Base-by-base conservation (phyloP, 1,139 yeast species). In the Geotrichum citri-aurantii region DNA sequence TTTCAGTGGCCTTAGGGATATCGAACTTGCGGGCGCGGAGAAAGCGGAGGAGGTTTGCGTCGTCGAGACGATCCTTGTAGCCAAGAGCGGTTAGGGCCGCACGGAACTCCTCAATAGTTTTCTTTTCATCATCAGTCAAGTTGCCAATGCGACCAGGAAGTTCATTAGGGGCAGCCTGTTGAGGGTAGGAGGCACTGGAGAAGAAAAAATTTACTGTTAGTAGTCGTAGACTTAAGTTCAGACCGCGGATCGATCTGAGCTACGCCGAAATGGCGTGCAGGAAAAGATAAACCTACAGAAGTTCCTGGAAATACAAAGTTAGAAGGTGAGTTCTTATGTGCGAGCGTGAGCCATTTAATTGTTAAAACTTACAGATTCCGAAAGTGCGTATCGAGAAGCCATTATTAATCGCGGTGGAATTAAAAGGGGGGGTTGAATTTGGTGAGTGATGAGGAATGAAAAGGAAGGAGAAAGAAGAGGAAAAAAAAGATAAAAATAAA, bases 21-120 rank as follows among this genome's bases (percentile, higher is more conserved):
- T 91, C 97, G 69, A 93, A 93, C 79, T 91, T 92, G 74, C 99
- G 85, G 21, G 99, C 99, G 71, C 99, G 84, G 66, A 95, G 79
- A 76, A 93, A 93, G 68, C 99, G 84, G 69, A 90, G 81, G 72
- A 93, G 76, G 5, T 95, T 81, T n/a, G 97, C 88, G 68, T 89
- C 96, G 73, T 93, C 99, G 59, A 88, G 75, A 67, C 99, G 84
- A 56, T 83, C 81, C 33, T 76, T 79, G 75, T 79, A 90, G 1
- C 95, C 96, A 60, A 78, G 80, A 8, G 79, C 85, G 60, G 73
- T 75, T 65, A 92, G 79, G 59, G 79, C 77, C 33, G 77, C 77
- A 66, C 85, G 83, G 62, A 93, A 75, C 65, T 82, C 79, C 57
- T 77, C 80, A 62, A 91, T 74, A 44, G 81, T 80, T 50, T 77